Conservation (phyloP, 2,329 filamentous ascomycete species). For the Talaromyces pinophilus region DNA sequence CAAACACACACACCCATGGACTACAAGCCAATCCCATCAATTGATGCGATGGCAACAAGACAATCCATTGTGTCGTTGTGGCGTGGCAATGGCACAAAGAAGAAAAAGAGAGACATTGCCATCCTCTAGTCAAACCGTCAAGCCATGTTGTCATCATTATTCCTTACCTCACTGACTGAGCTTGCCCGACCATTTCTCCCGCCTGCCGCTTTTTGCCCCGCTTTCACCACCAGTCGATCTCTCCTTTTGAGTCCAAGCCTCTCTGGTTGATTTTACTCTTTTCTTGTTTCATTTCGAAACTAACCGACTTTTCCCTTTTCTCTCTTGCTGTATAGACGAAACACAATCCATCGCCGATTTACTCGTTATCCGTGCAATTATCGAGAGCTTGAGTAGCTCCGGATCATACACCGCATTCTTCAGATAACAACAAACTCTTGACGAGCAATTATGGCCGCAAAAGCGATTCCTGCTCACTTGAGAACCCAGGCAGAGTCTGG, state of each 20-base stretch:
- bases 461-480: slow-evolving; percentile 80
- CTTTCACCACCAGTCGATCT: slow-evolving; percentile 16
- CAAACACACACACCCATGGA: not conserved
- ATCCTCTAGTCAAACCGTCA: slow-evolving; percentile 6
- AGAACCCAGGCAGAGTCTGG: slow-evolving; percentile 58
- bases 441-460: slow-evolving; percentile 64
- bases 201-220: slow-evolving; percentile 18
- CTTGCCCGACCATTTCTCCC: not conserved
- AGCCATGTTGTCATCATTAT: slow-evolving; percentile 13
- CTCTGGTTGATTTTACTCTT: not conserved
- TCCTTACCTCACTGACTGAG: not conserved
- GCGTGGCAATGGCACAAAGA: not conserved
- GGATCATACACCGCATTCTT: slow-evolving; percentile 7
- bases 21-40: not conserved
- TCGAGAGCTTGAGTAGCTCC: slow-evolving; percentile 2
- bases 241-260: not conserved
- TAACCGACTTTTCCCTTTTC: not conserved
- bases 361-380: not conserved
- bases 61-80: not conserved
- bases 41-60: not conserved
- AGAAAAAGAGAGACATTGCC: slow-evolving; percentile 6
- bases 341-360: not conserved
- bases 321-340: not conserved
- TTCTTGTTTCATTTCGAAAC: not conserved
- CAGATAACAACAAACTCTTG: not conserved